These are phyloP conservation scores for Medicago arabica DNA, from an alignment of 306 rosid species.

Conservation along the genomic window DNA sequence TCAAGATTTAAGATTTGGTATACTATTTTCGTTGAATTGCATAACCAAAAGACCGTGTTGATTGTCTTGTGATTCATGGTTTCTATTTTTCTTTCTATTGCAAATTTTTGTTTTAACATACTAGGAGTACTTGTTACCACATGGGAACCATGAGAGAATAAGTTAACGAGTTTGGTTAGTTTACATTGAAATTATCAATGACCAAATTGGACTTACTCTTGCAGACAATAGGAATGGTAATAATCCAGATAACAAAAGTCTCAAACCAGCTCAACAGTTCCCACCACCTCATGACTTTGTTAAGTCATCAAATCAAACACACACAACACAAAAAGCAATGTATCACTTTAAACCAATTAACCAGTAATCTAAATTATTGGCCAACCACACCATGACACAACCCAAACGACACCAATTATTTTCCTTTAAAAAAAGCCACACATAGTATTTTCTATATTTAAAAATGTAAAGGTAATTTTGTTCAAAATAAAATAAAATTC, in stretches of 20 bases:
- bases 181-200: conserved; percentile 18
- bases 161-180: neutral
- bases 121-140: no score
- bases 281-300: conserved; percentile 17
- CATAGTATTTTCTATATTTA: neutral
- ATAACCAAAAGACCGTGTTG: no score
- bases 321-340: neutral
- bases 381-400: conserved; percentile 30
- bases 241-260: conserved; percentile 34
- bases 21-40: no score
- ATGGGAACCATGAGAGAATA: no score
- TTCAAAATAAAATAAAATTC: neutral
- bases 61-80: no score
- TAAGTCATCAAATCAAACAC: neutral
- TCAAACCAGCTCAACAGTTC: conserved; percentile 44
- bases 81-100: no score
- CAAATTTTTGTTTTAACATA: no score
- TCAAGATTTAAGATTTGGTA: no score
- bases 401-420: conserved; percentile 28
- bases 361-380: conserved; percentile 13
- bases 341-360: conserved; percentile 11
- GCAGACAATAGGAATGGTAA: neutral
- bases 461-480: neutral
- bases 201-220: neutral
- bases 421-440: neutral